Evolutionary conservation across 2,329 filamentous ascomycete genomes (phyloP), one percentile per base, ranked within the genome.

Genomic region (Aschersonia sp.): DNA sequence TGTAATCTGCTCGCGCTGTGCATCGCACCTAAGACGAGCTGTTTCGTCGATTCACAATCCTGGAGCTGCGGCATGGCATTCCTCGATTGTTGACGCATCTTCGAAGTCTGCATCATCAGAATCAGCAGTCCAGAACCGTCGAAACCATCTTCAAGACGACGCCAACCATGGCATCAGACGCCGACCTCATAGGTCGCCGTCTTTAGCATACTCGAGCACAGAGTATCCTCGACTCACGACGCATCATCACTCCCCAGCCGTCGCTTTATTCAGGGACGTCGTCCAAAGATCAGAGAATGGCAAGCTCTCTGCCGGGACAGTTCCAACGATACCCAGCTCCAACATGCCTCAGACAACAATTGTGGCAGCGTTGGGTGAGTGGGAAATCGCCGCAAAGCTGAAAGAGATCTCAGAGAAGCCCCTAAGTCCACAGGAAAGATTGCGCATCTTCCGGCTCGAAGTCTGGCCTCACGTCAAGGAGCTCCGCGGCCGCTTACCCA

Each of bases 251-350:
- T 58, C 59, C 6, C 50, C 58, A 4, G 58, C 61, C 30, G 43
- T 65, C 40, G 61, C 59, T 1, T 50, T 65, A 12, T 66, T 65
- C 57, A 62, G 64, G 44, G 60, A 65, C 9, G 61, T 65, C n/a
- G 60, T 65, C 46, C 58, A 54, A 10, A 46, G 44, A 44, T 28
- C 48, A 12, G 47, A 45, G 20, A 35, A 40, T 32, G 9, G 38
- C 20, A 43, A 42, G 20, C 9, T n/a, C 40, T 12, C 28, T 6
- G 6, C 20, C 29, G 40, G 41, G 20, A 20, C 20, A 20, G 20
- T 20, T 20, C 20, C 20, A 20, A 20, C 20, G 20, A 20, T 20
- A 20, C 20, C 20, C 20, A 20, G 20, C 20, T 20, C 20, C 20
- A 20, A 20, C 20, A 20, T 20, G 20, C 30, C n/a, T 31, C 43